Evolutionary conservation across 345 rosid species (phyloP).

Genomic region (Citrus trifoliata): DNA sequence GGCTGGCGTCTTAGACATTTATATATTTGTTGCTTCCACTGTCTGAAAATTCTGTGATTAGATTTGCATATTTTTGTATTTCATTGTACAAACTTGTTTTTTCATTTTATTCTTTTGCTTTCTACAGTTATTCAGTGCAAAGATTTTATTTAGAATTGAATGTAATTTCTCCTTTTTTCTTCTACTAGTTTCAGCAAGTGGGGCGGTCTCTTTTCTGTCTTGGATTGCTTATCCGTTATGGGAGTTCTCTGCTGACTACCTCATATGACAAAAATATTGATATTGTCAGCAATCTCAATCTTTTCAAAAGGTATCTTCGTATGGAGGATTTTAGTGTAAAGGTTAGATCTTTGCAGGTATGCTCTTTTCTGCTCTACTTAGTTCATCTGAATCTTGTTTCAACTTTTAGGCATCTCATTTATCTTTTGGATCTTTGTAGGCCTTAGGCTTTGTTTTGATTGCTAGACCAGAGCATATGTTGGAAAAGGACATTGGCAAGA

Average conservation of each 20-base stretch:
- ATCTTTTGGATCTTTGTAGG: constrained; percentile 48
- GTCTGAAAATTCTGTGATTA: background rate
- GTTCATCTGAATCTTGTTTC: constrained; percentile 6
- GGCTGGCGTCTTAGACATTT: background rate
- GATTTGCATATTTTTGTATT: background rate
- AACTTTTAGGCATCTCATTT: constrained; percentile 11
- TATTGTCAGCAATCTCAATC: constrained; percentile 52
- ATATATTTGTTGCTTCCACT: background rate
- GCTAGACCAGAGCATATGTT: constrained; percentile 97
- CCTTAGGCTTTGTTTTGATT: constrained; percentile 89
- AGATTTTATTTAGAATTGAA: background rate
- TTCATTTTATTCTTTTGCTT: background rate
- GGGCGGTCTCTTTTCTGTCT: constrained; percentile 95
- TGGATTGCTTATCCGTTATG: constrained; percentile 96
- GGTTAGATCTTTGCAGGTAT: constrained; percentile 94
- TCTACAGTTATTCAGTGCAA: background rate
- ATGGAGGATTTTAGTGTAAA: constrained; percentile 76
- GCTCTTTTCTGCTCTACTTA: constrained; percentile 8
- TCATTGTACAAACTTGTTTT: background rate
- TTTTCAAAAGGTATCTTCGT: constrained; percentile 78
- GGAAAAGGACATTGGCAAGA: constrained; percentile 86
- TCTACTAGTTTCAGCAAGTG: constrained; percentile 49
- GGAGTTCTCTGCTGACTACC: constrained; percentile 61
- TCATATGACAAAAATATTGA: constrained; percentile 49
- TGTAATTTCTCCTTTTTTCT: background rate